A percentile compares a stretch with the other conserved stretches of the same genome.
phyloP scores from a whole-genome alignment of 164 flowering plant species.

The Magnolia sinica region DNA sequence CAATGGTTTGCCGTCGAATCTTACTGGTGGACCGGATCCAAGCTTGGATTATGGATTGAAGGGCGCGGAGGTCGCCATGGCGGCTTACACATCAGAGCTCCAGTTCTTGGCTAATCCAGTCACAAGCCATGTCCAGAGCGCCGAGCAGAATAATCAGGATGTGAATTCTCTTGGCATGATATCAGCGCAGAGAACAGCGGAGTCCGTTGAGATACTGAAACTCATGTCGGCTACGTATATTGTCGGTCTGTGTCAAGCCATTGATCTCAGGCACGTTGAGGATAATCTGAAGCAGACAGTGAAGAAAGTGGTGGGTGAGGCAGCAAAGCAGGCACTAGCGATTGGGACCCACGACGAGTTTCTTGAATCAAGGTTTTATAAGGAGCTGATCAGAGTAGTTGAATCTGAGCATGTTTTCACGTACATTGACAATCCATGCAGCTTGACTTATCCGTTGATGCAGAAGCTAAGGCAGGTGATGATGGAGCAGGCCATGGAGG shows the following conservation, averaged over 20 bases:
- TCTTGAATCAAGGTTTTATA: constrained; percentile 37
- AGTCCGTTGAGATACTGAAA: constrained; percentile 43
- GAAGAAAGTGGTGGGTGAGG: constrained; percentile 36
- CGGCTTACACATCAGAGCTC: too few species aligned
- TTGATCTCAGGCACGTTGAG: constrained; percentile 44
- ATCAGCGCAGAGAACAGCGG: constrained; percentile 40
- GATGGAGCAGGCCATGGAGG: too few species aligned
- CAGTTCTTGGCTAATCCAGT: constrained; percentile 33
- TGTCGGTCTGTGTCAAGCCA: constrained; percentile 46
- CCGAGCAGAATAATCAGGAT: constrained; percentile 42
- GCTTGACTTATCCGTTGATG: constrained; percentile 33
- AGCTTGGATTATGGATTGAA: constrained; percentile 6
- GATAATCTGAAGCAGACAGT: constrained; percentile 39
- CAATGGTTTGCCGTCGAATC: too few species aligned
- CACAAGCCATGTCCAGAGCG: constrained; percentile 42
- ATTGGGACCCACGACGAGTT: constrained; percentile 32
- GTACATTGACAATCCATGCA: constrained; percentile 46
- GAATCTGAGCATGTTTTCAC: constrained; percentile 35
- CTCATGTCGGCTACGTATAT: constrained; percentile 24
- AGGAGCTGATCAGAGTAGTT: constrained; percentile 38
- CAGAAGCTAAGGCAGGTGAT: constrained; percentile 28
- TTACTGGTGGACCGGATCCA: constrained; percentile 18
- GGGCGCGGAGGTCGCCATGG: too few species aligned
- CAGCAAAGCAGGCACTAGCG: constrained; percentile 27
- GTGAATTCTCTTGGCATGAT: constrained; percentile 49